Evolutionary conservation across 805 yeast species (phyloP).

Genomic region (Saccharomycopsis capsularis): DNA sequence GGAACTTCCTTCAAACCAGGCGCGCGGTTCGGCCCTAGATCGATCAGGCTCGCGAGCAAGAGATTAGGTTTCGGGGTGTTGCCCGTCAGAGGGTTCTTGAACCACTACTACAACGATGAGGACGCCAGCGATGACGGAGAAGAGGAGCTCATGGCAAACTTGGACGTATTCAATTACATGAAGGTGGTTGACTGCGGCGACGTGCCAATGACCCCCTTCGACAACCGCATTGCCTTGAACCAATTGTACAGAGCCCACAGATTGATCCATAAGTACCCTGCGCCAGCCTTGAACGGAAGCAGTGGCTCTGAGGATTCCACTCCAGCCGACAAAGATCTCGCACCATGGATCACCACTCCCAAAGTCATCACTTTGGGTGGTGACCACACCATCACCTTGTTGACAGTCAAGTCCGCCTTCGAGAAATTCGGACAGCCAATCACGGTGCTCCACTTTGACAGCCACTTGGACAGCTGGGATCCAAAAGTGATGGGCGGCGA

Average conservation of each 20-base stretch:
- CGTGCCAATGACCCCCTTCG: slow-evolving; percentile 62
- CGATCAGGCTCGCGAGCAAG: slow-evolving; percentile 40
- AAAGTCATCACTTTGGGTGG: slow-evolving; percentile 72
- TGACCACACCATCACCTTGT: slow-evolving; percentile 66
- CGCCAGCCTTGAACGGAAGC: slow-evolving; percentile 17
- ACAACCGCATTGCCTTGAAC: slow-evolving; percentile 53
- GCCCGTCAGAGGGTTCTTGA: slow-evolving; percentile 31
- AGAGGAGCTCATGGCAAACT: neutral
- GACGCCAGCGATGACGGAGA: neutral
- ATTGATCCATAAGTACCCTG: slow-evolving; percentile 36
- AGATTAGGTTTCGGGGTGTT: slow-evolving; percentile 37
- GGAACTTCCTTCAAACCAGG: slow-evolving; percentile 52
- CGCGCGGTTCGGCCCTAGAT: slow-evolving; percentile 53
- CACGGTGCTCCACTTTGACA: slow-evolving; percentile 76
- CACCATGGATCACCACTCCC: slow-evolving; percentile 39
- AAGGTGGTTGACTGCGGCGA: slow-evolving; percentile 60
- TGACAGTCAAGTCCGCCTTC: slow-evolving; percentile 43
- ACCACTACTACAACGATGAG: slow-evolving; percentile 2
- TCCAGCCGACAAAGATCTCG: no score
- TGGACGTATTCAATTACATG: slow-evolving; percentile 1
- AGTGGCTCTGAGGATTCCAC: slow-evolving; percentile 13
- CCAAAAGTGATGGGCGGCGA: slow-evolving; percentile 54
- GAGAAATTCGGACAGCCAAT: slow-evolving; percentile 53
- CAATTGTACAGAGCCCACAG: slow-evolving; percentile 54
- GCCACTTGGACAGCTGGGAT: slow-evolving; percentile 78